Conservation (phyloP, 805 yeast genomes). For the Candida manassasensis region DNA sequence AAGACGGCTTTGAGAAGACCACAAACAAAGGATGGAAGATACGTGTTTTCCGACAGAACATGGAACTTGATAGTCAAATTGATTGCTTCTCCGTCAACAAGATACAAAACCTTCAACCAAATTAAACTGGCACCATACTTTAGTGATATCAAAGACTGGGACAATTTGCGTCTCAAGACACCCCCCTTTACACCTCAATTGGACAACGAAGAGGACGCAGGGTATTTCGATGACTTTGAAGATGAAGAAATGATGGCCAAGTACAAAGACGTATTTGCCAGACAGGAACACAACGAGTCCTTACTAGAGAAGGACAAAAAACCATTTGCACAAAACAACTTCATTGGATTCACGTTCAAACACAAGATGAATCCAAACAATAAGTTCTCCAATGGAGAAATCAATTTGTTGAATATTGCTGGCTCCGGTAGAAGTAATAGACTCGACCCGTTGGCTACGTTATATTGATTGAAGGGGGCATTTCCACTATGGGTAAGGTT, state of each 20-base stretch:
- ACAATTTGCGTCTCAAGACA: conserved; percentile 54
- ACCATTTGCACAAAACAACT: conserved; percentile 45
- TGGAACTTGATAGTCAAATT: conserved; percentile 82
- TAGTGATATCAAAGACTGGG: conserved; percentile 72
- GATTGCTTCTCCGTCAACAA: conserved; percentile 71
- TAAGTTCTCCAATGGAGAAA: conserved; percentile 36
- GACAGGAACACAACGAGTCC: conserved; percentile 79
- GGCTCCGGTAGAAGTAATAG: conserved; percentile 15
- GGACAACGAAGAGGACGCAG: conserved; percentile 97
- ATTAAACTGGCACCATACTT: conserved; percentile 78
- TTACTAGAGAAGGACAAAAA: conserved; percentile 55
- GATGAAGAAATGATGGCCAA: conserved; percentile 97
- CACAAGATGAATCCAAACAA: conserved; percentile 65
- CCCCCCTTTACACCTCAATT: conserved; percentile 98
- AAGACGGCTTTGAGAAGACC: conserved; percentile 84
- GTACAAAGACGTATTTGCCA: conserved; percentile 93
- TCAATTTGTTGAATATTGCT: conserved; percentile 29
- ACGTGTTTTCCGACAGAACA: conserved; percentile 91
- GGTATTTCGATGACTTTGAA: conserved; percentile 95
- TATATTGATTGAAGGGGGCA: conserved; percentile 27
- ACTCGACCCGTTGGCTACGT: conserved; percentile 41
- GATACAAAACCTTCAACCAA: conserved; percentile 77
- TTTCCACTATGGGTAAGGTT: too few species aligned
- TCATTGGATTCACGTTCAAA: conserved; percentile 94
- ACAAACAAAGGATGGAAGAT: conserved; percentile 83